Evolutionary conservation across 2,329 filamentous ascomycete genomes (phyloP).

Genomic region (Trichoderma breve): DNA sequence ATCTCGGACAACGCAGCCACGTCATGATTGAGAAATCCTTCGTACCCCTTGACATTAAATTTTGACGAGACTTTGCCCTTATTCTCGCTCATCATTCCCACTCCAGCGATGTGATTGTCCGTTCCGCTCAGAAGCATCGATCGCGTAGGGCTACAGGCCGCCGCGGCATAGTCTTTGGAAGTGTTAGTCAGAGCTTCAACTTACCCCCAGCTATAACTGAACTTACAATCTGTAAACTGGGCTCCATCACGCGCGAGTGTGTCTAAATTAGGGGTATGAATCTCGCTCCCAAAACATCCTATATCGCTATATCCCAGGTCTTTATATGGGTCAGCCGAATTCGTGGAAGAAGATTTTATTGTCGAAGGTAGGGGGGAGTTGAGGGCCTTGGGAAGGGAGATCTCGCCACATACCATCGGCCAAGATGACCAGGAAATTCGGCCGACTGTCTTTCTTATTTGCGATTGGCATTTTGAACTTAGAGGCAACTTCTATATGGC

Average conservation of each 20-base stretch:
- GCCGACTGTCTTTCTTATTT: background rate
- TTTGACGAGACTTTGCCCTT: background rate
- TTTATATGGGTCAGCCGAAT: background rate
- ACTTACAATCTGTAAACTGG: background rate
- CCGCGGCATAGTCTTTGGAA: background rate
- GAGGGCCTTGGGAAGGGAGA: background rate
- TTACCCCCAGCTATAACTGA: background rate
- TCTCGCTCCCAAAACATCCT: background rate
- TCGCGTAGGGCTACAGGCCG: background rate
- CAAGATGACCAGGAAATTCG: background rate
- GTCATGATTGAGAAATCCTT: background rate
- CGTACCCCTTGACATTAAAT: background rate
- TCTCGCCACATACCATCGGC: background rate
- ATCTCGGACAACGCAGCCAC: background rate
- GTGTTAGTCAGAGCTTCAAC: background rate
- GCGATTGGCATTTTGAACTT: background rate
- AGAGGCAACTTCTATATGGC: background rate
- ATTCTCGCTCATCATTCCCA: background rate
- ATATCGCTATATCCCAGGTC: background rate
- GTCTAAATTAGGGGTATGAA: background rate
- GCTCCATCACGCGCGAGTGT: background rate
- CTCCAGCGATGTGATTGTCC: background rate
- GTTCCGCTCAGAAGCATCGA: background rate
- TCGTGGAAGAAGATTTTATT: background rate
- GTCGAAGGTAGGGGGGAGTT: background rate